Percentiles rank a stretch among this genome's conserved stretches.
phyloP scores from a whole-genome alignment of 305 asterid genomes.

The Fraxinus dipetala region DNA sequence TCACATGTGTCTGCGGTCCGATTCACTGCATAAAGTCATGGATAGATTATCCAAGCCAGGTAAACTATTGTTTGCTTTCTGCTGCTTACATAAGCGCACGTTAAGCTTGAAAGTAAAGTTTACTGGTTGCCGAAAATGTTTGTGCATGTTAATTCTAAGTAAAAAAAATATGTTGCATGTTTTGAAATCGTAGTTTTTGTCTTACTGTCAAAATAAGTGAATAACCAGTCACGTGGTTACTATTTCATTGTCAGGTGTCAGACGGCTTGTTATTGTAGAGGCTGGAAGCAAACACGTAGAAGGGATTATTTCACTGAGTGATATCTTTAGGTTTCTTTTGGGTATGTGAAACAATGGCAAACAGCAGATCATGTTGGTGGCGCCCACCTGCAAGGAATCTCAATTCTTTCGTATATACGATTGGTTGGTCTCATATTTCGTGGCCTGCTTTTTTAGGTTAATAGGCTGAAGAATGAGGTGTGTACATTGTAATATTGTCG shows the following conservation, averaged over 20 bases:
- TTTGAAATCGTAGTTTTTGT: not conserved
- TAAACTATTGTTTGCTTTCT: constrained; percentile 19
- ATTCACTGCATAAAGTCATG: constrained; percentile 71
- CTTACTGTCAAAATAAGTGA: not conserved
- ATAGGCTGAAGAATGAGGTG: constrained; percentile 35
- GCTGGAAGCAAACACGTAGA: constrained; percentile 96
- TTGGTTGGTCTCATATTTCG: constrained; percentile 21
- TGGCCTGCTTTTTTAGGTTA: constrained; percentile 33
- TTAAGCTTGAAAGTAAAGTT: not conserved
- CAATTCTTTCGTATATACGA: constrained; percentile 19
- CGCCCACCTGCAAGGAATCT: not conserved
- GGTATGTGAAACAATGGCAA: constrained; percentile 29
- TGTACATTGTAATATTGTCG: constrained; percentile 26
- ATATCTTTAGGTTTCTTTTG: constrained; percentile 74
- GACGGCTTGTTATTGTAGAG: constrained; percentile 81
- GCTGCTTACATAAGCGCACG: not conserved
- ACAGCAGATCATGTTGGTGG: not conserved
- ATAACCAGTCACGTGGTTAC: not conserved
- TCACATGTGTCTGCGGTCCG: constrained; percentile 86
- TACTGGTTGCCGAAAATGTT: not conserved
- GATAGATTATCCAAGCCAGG: constrained; percentile 89
- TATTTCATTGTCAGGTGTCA: constrained; percentile 51
- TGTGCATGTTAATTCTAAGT: not conserved
- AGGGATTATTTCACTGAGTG: constrained; percentile 75
- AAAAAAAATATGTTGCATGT: not conserved